Evolutionary conservation across 2,329 filamentous ascomycete species (phyloP), one percentile per base, ranked within the genome.

Genomic region (Phaeoacremonium minimum): DNA sequence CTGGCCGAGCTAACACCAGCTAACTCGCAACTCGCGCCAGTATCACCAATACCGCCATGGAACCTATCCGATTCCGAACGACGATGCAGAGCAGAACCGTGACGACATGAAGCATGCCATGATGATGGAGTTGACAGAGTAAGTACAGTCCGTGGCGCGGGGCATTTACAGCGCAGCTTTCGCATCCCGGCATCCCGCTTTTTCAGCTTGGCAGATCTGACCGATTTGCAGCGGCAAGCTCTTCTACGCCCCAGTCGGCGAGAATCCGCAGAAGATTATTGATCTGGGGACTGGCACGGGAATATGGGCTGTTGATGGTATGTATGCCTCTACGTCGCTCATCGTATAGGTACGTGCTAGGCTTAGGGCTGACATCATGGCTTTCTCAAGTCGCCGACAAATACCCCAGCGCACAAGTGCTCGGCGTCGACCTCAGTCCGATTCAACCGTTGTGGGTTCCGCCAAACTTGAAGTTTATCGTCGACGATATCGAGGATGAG

Each of bases 401-500:
- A 28, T 28, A 26, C n/a, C 37, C 32, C 14, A 32, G 40, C 30
- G 45, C 47, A 17, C 33, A 43, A 19, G 41, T 51, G 9, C 36
- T 51, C 9, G 50, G 50, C 8, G 38, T 46, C 15, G 50, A 51
- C 40, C 34, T 48, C 28, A 45, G 41, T 13, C 50, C 48, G 14
- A 51, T 50, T 30, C 50, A 51, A 33, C 46, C 47, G 5, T 17
- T 33, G 13, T 52, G 48, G 48, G 59, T 38, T 12, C 36, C 37
- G 13, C 28, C 32, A 11, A 41, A 38, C 17, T 30, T 41, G 35
- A 19, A 34, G 17, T 76, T 75, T 51, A 51, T 73, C 32, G 58
- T 77, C n/a, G 73, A 76, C 43, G 73, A 77, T 45, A 60, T 69
- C 7, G 67, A 74, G 46, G 61, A 70, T 37, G 56, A 66, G 8